phyloP scores from a whole-genome alignment of 2,329 filamentous ascomycete genomes.

The Capronia coronata region DNA sequence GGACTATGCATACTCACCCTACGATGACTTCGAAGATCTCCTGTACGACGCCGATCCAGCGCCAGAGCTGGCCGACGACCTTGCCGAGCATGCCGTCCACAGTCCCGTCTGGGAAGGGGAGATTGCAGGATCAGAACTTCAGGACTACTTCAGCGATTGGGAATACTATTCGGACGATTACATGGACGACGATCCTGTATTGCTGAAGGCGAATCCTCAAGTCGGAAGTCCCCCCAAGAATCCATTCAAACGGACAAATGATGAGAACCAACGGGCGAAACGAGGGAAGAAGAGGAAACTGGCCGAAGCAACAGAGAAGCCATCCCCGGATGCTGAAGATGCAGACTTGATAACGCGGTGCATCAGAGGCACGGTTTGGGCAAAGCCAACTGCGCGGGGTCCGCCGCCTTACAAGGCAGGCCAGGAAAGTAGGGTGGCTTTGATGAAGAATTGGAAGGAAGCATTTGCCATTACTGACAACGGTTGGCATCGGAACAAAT shows the following conservation, averaged over 20 bases:
- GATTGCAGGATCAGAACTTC: conserved; percentile 34
- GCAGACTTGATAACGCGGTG: conserved; percentile 29
- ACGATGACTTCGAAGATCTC: conserved; percentile 27
- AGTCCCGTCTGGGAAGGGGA: conserved; percentile 39
- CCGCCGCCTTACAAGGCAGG: conserved; percentile 36
- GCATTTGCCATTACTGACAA: conserved; percentile 31
- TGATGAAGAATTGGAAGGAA: conserved; percentile 44
- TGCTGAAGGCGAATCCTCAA: conserved; percentile 24
- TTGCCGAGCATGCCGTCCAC: conserved; percentile 38
- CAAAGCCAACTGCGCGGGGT: conserved; percentile 28
- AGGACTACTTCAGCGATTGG: conserved; percentile 41
- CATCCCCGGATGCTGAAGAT: conserved; percentile 14
- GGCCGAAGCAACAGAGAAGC: conserved; percentile 19
- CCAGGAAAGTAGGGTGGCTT: conserved; percentile 38
- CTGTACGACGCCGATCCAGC: conserved; percentile 26
- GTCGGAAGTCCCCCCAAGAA: conserved; percentile 4
- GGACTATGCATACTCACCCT: conserved; percentile 25
- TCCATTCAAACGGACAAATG: conserved; percentile 14
- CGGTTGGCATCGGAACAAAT: conserved; percentile 14
- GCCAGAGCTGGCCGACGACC: conserved; percentile 33
- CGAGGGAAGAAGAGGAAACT: conserved; percentile 29
- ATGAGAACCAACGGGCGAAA: conserved; percentile 10
- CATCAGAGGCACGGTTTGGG: conserved; percentile 39
- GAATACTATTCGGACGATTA: conserved; percentile 43
- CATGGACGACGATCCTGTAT: conserved; percentile 39